Conservation (phyloP, 2,329 filamentous ascomycete genomes). For the Lachnellula occidentalis region DNA sequence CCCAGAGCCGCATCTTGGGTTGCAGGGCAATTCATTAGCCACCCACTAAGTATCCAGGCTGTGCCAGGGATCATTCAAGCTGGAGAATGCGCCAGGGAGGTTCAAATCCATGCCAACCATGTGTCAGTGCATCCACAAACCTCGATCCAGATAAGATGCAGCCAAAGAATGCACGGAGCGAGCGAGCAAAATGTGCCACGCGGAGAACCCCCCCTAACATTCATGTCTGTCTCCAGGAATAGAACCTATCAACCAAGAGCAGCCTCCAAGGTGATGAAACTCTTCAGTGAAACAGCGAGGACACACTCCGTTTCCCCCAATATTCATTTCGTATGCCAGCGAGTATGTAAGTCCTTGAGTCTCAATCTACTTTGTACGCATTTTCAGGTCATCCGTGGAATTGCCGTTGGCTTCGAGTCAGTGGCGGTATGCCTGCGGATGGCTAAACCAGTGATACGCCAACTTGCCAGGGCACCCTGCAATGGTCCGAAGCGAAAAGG, state of each 20-base stretch:
- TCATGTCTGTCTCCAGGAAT: neutral
- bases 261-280: neutral
- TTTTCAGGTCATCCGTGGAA: too few species aligned
- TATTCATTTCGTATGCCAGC: too few species aligned
- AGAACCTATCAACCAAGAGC: neutral
- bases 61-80: neutral
- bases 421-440: too few species aligned
- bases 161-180: too few species aligned
- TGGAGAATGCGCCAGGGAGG: constrained; percentile 1
- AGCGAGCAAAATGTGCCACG: neutral
- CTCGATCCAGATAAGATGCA: constrained; percentile 21
- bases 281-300: neutral
- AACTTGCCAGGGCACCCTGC: too few species aligned
- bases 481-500: too few species aligned
- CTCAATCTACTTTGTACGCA: too few species aligned
- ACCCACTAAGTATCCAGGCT: neutral
- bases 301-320: too few species aligned
- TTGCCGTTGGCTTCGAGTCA: too few species aligned
- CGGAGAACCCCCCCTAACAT: neutral
- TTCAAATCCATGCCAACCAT: constrained; percentile 6
- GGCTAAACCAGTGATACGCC: too few species aligned
- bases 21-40: constrained; percentile 2
- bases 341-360: too few species aligned
- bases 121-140: constrained; percentile 9
- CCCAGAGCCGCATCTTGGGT: constrained; percentile 10